A percentile compares a stretch with the other conserved stretches of the same genome.
Evolutionary conservation across 331 rosid genomes (phyloP).

Genomic region (Rosa hybrid): DNA sequence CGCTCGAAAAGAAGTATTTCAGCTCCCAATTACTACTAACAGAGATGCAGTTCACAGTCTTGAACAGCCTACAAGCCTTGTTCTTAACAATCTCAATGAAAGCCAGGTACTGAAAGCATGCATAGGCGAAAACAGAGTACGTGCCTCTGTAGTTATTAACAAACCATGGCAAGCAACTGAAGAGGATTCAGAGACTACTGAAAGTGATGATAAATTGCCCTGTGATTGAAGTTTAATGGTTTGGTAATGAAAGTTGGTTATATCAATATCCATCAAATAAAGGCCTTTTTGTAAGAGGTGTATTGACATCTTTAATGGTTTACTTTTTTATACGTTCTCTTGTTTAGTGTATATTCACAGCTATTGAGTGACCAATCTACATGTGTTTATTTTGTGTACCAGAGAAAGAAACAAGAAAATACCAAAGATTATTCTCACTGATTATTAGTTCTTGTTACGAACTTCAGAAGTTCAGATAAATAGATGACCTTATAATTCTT

Average conservation of each 20-base stretch:
- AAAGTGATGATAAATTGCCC: not conserved
- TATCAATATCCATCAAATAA: not conserved
- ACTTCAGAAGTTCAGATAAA: not conserved
- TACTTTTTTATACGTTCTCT: not conserved
- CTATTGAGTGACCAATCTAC: not conserved
- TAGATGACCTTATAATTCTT: not conserved
- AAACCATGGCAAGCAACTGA: not conserved
- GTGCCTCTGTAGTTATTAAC: not conserved
- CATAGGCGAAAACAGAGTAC: not conserved
- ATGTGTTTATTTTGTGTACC: not conserved
- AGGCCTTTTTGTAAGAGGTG: not conserved
- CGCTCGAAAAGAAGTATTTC: not conserved
- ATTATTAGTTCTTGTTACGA: not conserved
- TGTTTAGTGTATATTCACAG: not conserved
- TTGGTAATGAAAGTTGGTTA: not conserved
- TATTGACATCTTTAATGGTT: not conserved
- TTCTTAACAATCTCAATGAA: not conserved
- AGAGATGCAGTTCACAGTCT: not conserved
- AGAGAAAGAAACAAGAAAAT: not conserved
- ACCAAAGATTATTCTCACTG: not conserved
- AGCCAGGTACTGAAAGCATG: not conserved
- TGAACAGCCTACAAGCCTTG: not conserved
- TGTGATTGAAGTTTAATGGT: not conserved
- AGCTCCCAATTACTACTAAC: not conserved
- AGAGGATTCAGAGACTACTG: not conserved